These are phyloP conservation scores for Lachnellula occidentalis DNA, from an alignment of 2,329 filamentous ascomycete genomes.

Conservation along the genomic window DNA sequence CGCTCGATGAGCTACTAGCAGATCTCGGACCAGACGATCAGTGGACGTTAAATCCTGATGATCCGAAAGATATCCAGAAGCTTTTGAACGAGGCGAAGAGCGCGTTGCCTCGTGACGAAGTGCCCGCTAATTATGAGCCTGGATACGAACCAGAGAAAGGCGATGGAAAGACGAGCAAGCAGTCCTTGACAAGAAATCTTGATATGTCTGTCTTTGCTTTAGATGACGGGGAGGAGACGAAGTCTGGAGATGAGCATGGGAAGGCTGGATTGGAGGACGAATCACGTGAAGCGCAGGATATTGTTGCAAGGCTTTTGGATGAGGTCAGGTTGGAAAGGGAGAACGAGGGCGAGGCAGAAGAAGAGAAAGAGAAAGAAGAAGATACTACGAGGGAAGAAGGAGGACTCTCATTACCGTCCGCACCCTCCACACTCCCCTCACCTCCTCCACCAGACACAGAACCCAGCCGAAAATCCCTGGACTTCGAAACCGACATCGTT, in stretches of 20 bases:
- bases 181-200: slow-evolving; percentile 21
- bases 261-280: slow-evolving; percentile 22
- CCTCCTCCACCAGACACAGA: slow-evolving; percentile 18
- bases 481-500: slow-evolving; percentile 27
- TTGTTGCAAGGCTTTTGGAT: slow-evolving; percentile 27
- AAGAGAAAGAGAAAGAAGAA: slow-evolving; percentile 1
- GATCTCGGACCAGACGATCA: slow-evolving; percentile 26
- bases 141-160: slow-evolving; percentile 33
- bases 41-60: slow-evolving; percentile 27
- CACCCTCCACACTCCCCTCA: slow-evolving; percentile 8
- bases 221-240: slow-evolving; percentile 36
- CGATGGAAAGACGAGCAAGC: slow-evolving; percentile 7
- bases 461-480: slow-evolving; percentile 18
- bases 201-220: slow-evolving; percentile 32
- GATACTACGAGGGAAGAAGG: neutral
- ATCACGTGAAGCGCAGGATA: slow-evolving; percentile 29
- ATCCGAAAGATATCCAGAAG: slow-evolving; percentile 26
- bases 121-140: neutral
- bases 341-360: slow-evolving; percentile 4
- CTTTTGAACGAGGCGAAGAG: slow-evolving; percentile 25
- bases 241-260: slow-evolving; percentile 34
- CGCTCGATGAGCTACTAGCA: slow-evolving; percentile 28
- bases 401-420: slow-evolving; percentile 21
- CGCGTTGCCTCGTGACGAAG: slow-evolving; percentile 12
- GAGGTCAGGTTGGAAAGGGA: slow-evolving; percentile 24